Evolutionary conservation across 2,329 filamentous ascomycete species (phyloP), one percentile per base, ranked within the genome.

Genomic region (Tetracladium maxilliforme): DNA sequence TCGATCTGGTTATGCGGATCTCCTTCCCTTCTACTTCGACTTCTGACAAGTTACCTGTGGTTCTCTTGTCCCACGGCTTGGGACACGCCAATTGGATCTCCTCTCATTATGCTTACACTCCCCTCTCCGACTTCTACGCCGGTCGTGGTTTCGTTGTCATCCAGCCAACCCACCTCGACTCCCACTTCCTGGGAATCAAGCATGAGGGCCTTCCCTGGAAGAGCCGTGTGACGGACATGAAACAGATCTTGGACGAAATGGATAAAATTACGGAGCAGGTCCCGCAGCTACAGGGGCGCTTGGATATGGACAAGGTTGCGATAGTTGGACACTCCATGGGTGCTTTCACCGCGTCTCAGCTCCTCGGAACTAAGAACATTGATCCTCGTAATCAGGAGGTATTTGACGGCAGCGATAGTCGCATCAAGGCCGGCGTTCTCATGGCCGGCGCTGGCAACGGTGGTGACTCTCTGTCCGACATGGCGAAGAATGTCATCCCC

Each of bases 91-190:
- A 51, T 25, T 41, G 48, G 29, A 42, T 56, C 14, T 51, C 48
- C 10, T 57, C 53, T 3, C 40, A 51, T 5, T 42, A 56, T 19
- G 54, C 52, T n/a, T 56, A 54, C 28, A 42, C 41, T 4, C 54
- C 54, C 4, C 35, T 56, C 5, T 45, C 40, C 27, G 44, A 54
- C 24, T 56, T 56, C 40, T 55, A 45, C 41, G 52, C 52, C 5
- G 39, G 45, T 11, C 52, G 51, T 23, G 53, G 52, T 26, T 56
- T 56, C 34, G 49, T 43, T 1, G 54, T 58, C 5, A 37, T 58
- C 8, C 52, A 58, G 29, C 54, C 54, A 4, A 56, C 52, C 4
- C 52, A 55, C 31, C 36, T 56, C 4, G 45, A 40, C 25, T 56
- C 52, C 13, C 33, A 34, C 19, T 43, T 42, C 4, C 38, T 52